Evolutionary conservation across 2,329 filamentous ascomycete genomes (phyloP).

Genomic region (Aspergillus vadensis): DNA sequence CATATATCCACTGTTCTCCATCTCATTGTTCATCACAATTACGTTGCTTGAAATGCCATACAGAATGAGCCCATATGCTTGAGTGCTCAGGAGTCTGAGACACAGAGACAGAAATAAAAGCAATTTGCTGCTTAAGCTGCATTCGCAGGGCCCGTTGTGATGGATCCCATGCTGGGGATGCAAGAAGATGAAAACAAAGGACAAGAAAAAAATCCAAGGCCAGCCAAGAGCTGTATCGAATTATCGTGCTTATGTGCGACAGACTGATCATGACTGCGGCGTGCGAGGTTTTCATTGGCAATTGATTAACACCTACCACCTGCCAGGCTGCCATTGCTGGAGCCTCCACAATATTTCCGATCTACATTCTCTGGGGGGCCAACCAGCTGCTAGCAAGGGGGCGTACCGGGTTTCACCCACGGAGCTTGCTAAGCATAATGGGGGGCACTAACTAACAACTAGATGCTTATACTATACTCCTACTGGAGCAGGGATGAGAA

Average conservation of each 20-base stretch:
- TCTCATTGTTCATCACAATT: too few relatives aligned
- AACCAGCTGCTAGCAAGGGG: not conserved
- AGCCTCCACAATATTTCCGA: not conserved
- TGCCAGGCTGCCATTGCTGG: not conserved
- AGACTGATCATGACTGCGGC: not conserved
- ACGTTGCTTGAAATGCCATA: too few relatives aligned
- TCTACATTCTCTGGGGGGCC: not conserved
- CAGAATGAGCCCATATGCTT: too few relatives aligned
- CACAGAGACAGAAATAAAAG: too few relatives aligned
- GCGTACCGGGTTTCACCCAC: not conserved
- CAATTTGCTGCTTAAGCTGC: too few relatives aligned
- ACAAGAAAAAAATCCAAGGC: not conserved
- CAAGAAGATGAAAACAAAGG: not conserved
- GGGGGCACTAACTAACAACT: not conserved
- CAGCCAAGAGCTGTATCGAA: not conserved
- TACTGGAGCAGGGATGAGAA: not conserved
- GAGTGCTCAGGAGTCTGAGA: too few relatives aligned
- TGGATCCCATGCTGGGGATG: not conserved
- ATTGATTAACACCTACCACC: not conserved
- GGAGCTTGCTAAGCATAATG: conserved; percentile 1
- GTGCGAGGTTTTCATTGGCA: not conserved
- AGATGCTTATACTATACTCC: not conserved
- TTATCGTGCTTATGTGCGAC: not conserved
- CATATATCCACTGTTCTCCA: too few relatives aligned
- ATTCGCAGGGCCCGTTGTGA: too few relatives aligned